A percentile compares a stretch with the other conserved stretches of the same genome.
Evolutionary conservation across 768 basidiomycete species (phyloP).

Genomic region (Austroboletus eburneus): DNA sequence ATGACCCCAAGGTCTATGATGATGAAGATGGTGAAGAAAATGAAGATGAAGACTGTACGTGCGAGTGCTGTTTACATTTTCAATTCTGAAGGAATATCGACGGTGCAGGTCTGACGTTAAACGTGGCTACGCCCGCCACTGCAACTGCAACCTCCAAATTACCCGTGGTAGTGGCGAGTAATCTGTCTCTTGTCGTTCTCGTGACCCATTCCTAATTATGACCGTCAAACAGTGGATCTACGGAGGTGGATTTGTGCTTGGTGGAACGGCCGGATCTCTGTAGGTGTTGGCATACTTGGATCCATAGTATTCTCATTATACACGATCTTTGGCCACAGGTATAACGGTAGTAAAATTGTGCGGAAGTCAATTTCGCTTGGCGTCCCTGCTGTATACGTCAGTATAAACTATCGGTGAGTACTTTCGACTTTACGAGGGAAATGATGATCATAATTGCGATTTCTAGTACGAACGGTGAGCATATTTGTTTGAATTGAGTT

Average conservation of each 20-base stretch:
- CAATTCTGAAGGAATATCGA: neutral
- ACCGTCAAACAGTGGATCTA: constrained; percentile 27
- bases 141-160: constrained; percentile 40
- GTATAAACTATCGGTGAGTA: constrained; percentile 39
- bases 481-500: neutral
- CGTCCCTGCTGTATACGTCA: constrained; percentile 37
- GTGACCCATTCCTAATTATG: neutral
- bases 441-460: neutral
- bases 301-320: too few relatives aligned
- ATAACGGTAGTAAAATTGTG: constrained; percentile 24
- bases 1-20: too few relatives aligned
- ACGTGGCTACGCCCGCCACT: constrained; percentile 44
- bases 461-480: constrained; percentile 10
- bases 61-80: neutral
- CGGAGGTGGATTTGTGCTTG: constrained; percentile 34
- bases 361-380: constrained; percentile 27
- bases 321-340: neutral
- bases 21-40: too few relatives aligned
- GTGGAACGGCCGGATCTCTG: constrained; percentile 17
- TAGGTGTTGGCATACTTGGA: too few relatives aligned
- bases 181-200: neutral
- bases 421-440: neutral
- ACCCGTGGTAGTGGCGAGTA: constrained; percentile 51
- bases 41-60: constrained; percentile 52
- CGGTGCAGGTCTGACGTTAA: constrained; percentile 43